Conservation (phyloP, 148 eudicot species). For the Talinum fruticosum region DNA sequence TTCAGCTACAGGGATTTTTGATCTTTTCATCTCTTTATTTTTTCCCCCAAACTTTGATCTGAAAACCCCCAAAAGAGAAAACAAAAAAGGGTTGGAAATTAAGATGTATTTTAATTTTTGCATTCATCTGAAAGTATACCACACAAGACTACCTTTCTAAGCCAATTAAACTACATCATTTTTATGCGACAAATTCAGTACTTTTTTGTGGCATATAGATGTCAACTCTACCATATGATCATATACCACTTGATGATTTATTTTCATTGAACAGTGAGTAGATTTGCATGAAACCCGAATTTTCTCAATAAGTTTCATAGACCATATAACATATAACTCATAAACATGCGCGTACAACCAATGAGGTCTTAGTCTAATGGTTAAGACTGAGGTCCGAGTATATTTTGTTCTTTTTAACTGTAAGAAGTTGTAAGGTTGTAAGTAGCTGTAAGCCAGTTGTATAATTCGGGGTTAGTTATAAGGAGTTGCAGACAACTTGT, state of each 20-base stretch:
- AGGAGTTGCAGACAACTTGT: no score
- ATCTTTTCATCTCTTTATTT: not conserved
- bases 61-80: not conserved
- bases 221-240: not conserved
- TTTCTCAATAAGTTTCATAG: not conserved
- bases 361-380: no score
- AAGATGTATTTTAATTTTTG: not conserved
- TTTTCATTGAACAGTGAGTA: not conserved
- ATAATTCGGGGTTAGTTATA: no score
- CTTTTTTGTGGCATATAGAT: not conserved
- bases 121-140: not conserved
- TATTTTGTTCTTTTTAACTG: no score
- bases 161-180: not conserved
- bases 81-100: not conserved
- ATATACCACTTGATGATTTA: not conserved
- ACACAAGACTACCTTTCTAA: not conserved
- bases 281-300: not conserved
- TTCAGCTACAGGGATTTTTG: not conserved
- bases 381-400: no score
- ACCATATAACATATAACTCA: no score
- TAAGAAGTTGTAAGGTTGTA: no score
- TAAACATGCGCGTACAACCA: no score
- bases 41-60: not conserved
- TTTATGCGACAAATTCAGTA: not conserved
- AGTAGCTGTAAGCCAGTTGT: no score